Conservation (phyloP, 2,329 filamentous ascomycete species). For the Orbilia brochopaga region DNA sequence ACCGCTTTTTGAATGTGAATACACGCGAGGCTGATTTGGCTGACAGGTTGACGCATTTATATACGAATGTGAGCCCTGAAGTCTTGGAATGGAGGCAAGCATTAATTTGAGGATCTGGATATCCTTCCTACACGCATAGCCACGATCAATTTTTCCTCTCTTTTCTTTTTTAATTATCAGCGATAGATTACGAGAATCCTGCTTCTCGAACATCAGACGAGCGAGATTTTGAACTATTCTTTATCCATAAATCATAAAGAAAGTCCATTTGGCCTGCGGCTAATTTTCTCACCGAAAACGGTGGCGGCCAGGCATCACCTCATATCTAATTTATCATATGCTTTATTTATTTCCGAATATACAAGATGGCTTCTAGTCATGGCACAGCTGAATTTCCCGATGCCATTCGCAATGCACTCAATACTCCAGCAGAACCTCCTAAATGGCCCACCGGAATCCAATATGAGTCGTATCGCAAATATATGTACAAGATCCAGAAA, state of each 20-base stretch:
- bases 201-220: background rate
- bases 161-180: background rate
- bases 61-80: background rate
- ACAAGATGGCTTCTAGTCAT: background rate
- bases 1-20: background rate
- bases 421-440: background rate
- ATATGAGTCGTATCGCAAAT: constrained; percentile 9
- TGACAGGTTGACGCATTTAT: background rate
- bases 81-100: background rate
- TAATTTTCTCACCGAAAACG: too few species aligned
- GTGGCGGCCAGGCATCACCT: too few species aligned
- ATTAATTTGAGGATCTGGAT: background rate
- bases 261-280: too few species aligned
- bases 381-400: constrained; percentile 5
- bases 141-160: background rate
- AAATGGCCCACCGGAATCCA: background rate
- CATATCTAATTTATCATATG: too few species aligned
- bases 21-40: background rate
- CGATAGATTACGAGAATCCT: background rate
- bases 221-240: too few species aligned
- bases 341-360: background rate
- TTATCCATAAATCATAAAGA: too few species aligned
- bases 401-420: constrained; percentile 9
- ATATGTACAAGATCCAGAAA: background rate
- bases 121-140: background rate